Evolutionary conservation across 441 rosid species (phyloP), one percentile per base, ranked within the genome.

Genomic region (Brassica hybrid): DNA sequence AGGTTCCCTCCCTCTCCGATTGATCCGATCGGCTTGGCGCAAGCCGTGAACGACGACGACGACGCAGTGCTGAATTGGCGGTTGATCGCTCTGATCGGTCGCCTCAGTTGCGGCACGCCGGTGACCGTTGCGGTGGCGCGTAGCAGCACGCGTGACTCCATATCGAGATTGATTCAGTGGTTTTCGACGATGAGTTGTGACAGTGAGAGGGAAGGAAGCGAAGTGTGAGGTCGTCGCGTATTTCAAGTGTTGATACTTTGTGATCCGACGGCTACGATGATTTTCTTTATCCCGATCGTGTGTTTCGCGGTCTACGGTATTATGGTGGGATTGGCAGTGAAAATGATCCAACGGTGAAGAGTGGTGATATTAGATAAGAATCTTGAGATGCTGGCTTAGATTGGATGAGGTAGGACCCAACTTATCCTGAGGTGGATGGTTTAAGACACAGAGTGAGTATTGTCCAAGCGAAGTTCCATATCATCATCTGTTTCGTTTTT

Each of bases 81-180:
- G 69, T 61, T 71, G 16, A 72, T 73, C 18, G 84, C 88, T 18
- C 81, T 83, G 13, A 83, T 56, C n/a, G 82, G 80, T 75, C 80
- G 84, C 25, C 84, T 86, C 63, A 87, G 73, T 56, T 18, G 78
- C 36, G 94, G 88, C 12, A 82, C 10, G 64, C 89, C 88, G 17
- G 84, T 3, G 82, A 84, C 25, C 1, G 85, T 17, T 67, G 87
- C 72, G 76, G 89, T 73, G 73, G 93, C 84, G 84, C 90, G 91
- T 73, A 96, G 82, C 36, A 94, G 67, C 71, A 90, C 88, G 85
- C 93, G 90, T 82, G 96, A 91, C 79, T 94, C 98, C 98, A 94
- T 92, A 16, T 81, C 34, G 67, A 13, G 59, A 2, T 69, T 61
- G 32, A 0, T 66, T 36, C 52, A 27, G 61, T 3, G 72, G 73